Percentiles rank a stretch among this genome's conserved stretches.
Evolutionary conservation across 2,329 filamentous ascomycete species (phyloP).

Genomic region (Fusarium sacchari): DNA sequence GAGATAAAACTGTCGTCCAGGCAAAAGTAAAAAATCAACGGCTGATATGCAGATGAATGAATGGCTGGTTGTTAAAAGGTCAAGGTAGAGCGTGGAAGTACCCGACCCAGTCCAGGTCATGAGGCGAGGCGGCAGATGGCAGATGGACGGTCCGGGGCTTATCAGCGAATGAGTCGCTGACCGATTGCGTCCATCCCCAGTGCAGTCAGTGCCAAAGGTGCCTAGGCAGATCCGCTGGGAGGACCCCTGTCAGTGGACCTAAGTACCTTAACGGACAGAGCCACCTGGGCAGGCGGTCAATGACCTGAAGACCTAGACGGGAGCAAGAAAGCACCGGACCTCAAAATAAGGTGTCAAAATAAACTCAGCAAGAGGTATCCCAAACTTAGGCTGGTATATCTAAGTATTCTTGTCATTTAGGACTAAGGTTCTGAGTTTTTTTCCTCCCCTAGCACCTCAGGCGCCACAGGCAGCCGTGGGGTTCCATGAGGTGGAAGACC

Average conservation of each 20-base stretch:
- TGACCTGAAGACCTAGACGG: slow-evolving; percentile 14
- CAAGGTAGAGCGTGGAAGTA: slow-evolving; percentile 9
- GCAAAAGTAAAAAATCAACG: slow-evolving; percentile 35
- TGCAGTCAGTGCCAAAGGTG: slow-evolving; percentile 17
- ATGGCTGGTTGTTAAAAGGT: slow-evolving; percentile 28
- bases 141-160: slow-evolving; percentile 40
- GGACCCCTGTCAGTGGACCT: slow-evolving; percentile 29
- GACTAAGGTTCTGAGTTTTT: too few relatives aligned
- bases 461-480: slow-evolving; percentile 35
- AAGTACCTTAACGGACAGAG: slow-evolving; percentile 25
- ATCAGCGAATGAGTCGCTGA: slow-evolving; percentile 43
- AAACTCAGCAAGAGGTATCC: too few relatives aligned
- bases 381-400: too few relatives aligned
- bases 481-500: slow-evolving; percentile 16
- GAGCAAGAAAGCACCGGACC: too few relatives aligned
- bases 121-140: slow-evolving; percentile 42
- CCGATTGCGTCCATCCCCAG: slow-evolving; percentile 35
- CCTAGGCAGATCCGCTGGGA: slow-evolving; percentile 36
- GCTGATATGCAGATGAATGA: slow-evolving; percentile 25
- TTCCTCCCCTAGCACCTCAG: too few relatives aligned
- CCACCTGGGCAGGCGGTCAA: slow-evolving; percentile 37
- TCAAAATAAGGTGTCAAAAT: too few relatives aligned
- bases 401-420: too few relatives aligned
- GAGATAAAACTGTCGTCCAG: slow-evolving; percentile 14
- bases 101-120: slow-evolving; percentile 38